Base-by-base conservation (phyloP, 805 yeast species). In the Wickerhamomyces chaumierensis region DNA sequence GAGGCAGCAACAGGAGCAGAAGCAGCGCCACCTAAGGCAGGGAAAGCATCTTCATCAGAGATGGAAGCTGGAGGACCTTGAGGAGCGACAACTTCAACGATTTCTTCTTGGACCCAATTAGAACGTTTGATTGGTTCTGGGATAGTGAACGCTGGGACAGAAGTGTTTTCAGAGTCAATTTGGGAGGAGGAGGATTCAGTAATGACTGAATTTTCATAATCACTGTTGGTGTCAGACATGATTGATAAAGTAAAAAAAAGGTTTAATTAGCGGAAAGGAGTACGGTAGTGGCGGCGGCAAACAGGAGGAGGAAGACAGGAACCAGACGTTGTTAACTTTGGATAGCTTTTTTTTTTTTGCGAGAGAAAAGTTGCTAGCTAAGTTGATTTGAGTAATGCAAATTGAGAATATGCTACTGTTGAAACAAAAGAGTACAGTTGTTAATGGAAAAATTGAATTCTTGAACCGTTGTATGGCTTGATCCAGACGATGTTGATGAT, bases 31-130 rank as follows among this genome's bases (percentile, higher is more conserved):
- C 83, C 83, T 48, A 81, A 65, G 20, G 81, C 68, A 7, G 90
- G 90, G 58, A 78, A 76, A 13, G 79, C 78, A 23, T 67, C 53
- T 48, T 71, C 78, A 51, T 71, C 76, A 37, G 65, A 47, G 42
- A 73, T 62, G 19, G 73, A 61, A 33, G 68, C 66, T 25, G 62
- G 53, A 6, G 60, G 47, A 19, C 37, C 37, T 25, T 31, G 36
- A 11, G 29, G 35, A n/a, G n/a, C n/a, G 40, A 18, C 33, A 39
- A 35, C 39, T 39, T 27, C 43, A 43, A 16, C 48, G 8, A 20
- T 34, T 20, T 33, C 45, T 25, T 31, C 36, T 17, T 41, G 39
- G 27, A 33, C 5, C 28, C 40, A 32, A 13, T 4, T 25, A 11
- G 12, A 8, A 13, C 29, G 29, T 14, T 25, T 25, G 29, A 25